Conservation (phyloP, 2,329 filamentous ascomycete genomes). For the Dothideomycetes sp. region DNA sequence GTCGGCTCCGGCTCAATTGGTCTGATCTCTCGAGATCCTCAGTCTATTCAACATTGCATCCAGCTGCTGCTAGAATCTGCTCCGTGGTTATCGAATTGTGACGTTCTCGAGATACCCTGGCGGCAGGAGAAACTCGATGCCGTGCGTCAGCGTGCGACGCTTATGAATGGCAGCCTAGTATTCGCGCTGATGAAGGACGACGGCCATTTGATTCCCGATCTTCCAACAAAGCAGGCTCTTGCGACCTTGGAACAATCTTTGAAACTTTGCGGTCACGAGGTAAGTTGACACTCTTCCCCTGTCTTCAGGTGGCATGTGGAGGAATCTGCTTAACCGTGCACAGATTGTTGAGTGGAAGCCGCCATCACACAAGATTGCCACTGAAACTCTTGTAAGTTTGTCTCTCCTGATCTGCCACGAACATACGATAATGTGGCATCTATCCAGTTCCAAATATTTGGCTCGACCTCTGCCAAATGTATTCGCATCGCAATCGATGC, state of each 20-base stretch:
- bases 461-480: conserved; percentile 10
- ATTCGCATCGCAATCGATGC: conserved; percentile 11
- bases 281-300: conserved; percentile 2
- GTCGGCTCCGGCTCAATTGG: conserved; percentile 11
- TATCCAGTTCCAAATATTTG: conserved; percentile 11
- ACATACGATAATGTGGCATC: conserved; percentile 2
- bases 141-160: conserved; percentile 3
- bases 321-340: background rate
- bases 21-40: conserved; percentile 9
- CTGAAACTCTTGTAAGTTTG: conserved; percentile 10
- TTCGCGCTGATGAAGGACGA: conserved; percentile 12
- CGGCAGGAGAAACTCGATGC: conserved; percentile 10
- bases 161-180: conserved; percentile 11
- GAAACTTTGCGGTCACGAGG: conserved; percentile 10
- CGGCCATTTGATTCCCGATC: conserved; percentile 10
- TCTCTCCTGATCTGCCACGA: background rate
- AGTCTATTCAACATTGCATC: conserved; percentile 7
- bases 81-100: conserved; percentile 8
- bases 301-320: conserved; percentile 2
- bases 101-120: conserved; percentile 13
- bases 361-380: conserved; percentile 11
- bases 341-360: conserved; percentile 12
- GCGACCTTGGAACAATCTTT: conserved; percentile 8
- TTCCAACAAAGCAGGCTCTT: conserved; percentile 8
- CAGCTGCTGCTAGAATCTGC: conserved; percentile 8